Percentiles rank a stretch among this genome's conserved stretches.
Evolutionary conservation across 192 early-diverging fungal species (phyloP).

Genomic region (Allomyces macrogynus): DNA sequence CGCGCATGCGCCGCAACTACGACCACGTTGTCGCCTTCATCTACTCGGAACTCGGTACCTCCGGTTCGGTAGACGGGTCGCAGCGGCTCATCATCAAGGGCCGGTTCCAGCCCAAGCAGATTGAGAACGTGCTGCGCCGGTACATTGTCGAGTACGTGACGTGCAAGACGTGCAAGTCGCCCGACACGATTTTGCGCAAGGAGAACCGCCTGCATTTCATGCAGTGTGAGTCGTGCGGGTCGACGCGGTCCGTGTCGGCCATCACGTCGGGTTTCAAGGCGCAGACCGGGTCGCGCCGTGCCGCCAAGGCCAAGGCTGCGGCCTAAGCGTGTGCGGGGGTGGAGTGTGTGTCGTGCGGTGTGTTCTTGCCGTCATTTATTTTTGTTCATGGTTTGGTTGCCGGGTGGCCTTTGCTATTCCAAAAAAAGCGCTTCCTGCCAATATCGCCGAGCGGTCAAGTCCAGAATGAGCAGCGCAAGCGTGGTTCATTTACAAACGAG

Average conservation of each 20-base stretch:
- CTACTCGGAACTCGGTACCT: conserved; percentile 97
- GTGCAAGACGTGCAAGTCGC: conserved; percentile 96
- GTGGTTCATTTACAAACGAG: too few species aligned
- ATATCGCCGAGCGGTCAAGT: too few species aligned
- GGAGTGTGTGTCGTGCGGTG: too few species aligned
- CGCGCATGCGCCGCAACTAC: conserved; percentile 78
- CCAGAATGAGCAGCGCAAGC: too few species aligned
- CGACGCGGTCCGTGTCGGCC: conserved; percentile 77
- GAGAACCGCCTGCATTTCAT: conserved; percentile 92
- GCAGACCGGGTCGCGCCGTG: conserved; percentile 18
- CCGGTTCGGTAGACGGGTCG: conserved; percentile 76
- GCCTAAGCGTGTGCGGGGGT: not conserved
- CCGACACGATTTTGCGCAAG: conserved; percentile 86
- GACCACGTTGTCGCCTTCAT: conserved; percentile 97
- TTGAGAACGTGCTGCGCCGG: conserved; percentile 88
- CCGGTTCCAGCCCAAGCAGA: conserved; percentile 95
- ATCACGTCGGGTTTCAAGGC: conserved; percentile 97
- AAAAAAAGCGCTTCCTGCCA: too few species aligned
- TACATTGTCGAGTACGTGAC: conserved; percentile 98
- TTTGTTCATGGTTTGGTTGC: too few species aligned
- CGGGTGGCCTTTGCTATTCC: too few species aligned
- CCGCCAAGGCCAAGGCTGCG: not conserved
- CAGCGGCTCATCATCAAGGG: conserved; percentile 91
- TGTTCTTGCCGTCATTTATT: too few species aligned
- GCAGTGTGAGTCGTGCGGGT: conserved; percentile 92